Percentiles rank a stretch among this genome's conserved stretches.
phyloP scores from a whole-genome alignment of 495 filamentous ascomycete genomes.

The Penicillium flavigenum region DNA sequence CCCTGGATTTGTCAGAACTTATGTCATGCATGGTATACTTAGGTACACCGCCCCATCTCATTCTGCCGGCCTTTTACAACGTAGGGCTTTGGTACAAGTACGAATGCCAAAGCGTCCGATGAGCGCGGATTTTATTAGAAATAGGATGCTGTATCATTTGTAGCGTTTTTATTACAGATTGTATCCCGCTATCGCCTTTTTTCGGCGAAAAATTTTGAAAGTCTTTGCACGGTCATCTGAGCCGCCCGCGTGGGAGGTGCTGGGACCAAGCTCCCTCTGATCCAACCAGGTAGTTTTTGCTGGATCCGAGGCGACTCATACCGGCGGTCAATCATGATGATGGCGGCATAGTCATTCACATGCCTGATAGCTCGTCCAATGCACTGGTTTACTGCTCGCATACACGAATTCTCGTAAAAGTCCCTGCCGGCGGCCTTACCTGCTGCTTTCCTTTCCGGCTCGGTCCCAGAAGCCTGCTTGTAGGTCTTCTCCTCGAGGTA shows the following conservation, averaged over 20 bases:
- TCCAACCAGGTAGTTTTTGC: slow-evolving; percentile 86
- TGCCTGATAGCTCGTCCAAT: slow-evolving; percentile 92
- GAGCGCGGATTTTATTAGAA: background rate
- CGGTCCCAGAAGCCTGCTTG: slow-evolving; percentile 38
- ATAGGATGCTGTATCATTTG: background rate
- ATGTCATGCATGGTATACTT: slow-evolving; percentile 8
- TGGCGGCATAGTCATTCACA: slow-evolving; percentile 82
- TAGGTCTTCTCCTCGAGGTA: slow-evolving; percentile 74
- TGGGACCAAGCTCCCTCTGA: slow-evolving; percentile 51
- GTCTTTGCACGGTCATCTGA: slow-evolving; percentile 29
- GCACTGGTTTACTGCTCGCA: slow-evolving; percentile 96
- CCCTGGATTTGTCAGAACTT: slow-evolving; percentile 13
- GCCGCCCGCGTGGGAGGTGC: slow-evolving; percentile 26
- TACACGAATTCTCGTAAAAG: slow-evolving; percentile 93
- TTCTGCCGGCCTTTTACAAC: background rate
- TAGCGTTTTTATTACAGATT: background rate
- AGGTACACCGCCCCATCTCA: slow-evolving; percentile 9
- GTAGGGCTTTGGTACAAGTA: background rate
- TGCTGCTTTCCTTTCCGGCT: slow-evolving; percentile 33
- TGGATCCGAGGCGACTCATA: slow-evolving; percentile 68
- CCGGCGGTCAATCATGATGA: slow-evolving; percentile 78
- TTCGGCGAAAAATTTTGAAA: slow-evolving; percentile 39
- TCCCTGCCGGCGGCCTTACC: slow-evolving; percentile 70
- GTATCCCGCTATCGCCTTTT: slow-evolving; percentile 2
- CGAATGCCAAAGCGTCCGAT: background rate